These are phyloP conservation scores for Ceratobasidium sp. DNA, from an alignment of 1,284 basidiomycete genomes.

Conservation along the genomic window DNA sequence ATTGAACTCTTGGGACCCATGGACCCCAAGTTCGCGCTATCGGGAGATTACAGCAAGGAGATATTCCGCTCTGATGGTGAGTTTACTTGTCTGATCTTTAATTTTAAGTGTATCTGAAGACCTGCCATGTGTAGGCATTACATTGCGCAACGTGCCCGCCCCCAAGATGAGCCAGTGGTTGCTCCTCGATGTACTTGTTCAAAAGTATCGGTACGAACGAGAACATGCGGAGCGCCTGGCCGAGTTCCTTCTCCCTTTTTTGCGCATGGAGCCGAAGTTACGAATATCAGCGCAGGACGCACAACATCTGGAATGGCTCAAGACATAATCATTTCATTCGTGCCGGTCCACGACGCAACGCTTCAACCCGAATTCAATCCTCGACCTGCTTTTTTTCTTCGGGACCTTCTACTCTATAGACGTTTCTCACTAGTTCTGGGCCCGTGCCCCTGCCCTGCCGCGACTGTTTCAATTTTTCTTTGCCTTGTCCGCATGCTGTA, in stretches of 20 bases:
- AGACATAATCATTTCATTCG: constrained; percentile 1
- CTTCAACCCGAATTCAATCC: too few relatives aligned
- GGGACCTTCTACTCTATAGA: constrained; percentile 21
- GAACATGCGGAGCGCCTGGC: constrained; percentile 17
- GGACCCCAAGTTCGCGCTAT: constrained; percentile 39
- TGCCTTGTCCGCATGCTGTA: constrained; percentile 21
- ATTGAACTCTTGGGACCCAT: constrained; percentile 44
- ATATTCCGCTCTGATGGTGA: constrained; percentile 43
- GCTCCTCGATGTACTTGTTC: constrained; percentile 18
- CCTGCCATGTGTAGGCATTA: constrained; percentile 13
- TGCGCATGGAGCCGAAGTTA: constrained; percentile 31
- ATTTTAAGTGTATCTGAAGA: neutral
- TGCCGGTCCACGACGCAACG: constrained; percentile 24
- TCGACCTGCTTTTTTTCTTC: neutral
- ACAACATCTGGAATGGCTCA: constrained; percentile 31
- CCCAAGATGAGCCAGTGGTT: constrained; percentile 29
- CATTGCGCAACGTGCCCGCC: constrained; percentile 32
- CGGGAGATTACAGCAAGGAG: constrained; percentile 41
- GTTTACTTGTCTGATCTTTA: constrained; percentile 12
- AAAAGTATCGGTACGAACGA: constrained; percentile 26
- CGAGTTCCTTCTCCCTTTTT: constrained; percentile 36
- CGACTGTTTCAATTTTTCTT: constrained; percentile 8
- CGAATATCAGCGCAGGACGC: constrained; percentile 35
- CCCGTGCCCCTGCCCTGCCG: neutral
- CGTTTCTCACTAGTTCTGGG: constrained; percentile 18